Evolutionary conservation across 2,329 filamentous ascomycete species (phyloP).

Genomic region (Fusarium guadeloupense): DNA sequence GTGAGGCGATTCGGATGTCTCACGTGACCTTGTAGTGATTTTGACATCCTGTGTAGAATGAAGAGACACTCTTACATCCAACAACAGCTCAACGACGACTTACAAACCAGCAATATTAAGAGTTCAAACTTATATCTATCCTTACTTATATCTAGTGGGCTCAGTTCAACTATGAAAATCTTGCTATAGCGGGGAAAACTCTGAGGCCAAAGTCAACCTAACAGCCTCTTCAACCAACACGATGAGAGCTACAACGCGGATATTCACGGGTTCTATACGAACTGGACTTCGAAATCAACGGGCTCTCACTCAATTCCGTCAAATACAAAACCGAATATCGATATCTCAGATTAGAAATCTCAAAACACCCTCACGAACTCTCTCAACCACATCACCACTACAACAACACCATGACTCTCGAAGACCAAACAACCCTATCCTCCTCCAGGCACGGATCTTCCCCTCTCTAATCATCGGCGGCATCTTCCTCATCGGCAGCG

Average conservation of each 20-base stretch:
- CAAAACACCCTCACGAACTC: neutral
- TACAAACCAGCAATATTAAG: neutral
- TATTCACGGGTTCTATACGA: constrained; percentile 1
- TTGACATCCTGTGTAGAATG: constrained; percentile 1
- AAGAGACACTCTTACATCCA: neutral
- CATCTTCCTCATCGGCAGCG: constrained; percentile 36
- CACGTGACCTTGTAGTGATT: constrained; percentile 35
- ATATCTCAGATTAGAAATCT: neutral
- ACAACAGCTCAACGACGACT: neutral
- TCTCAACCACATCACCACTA: constrained; percentile 2
- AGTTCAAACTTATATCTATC: accelerated
- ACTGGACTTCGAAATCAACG: neutral
- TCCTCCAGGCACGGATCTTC: constrained; percentile 47
- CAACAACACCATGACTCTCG: constrained; percentile 8
- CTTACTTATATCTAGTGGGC: too few species aligned
- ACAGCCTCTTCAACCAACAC: neutral
- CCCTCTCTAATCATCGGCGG: constrained; percentile 37
- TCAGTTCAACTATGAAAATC: neutral
- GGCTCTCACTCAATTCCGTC: neutral
- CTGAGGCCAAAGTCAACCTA: neutral
- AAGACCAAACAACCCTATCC: constrained; percentile 53
- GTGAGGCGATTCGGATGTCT: constrained; percentile 2
- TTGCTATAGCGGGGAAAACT: neutral
- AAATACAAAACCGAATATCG: neutral
- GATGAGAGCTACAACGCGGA: constrained; percentile 11